Base-by-base conservation (phyloP, 1,284 basidiomycete genomes). In the Stygiomarasmius scandens region DNA sequence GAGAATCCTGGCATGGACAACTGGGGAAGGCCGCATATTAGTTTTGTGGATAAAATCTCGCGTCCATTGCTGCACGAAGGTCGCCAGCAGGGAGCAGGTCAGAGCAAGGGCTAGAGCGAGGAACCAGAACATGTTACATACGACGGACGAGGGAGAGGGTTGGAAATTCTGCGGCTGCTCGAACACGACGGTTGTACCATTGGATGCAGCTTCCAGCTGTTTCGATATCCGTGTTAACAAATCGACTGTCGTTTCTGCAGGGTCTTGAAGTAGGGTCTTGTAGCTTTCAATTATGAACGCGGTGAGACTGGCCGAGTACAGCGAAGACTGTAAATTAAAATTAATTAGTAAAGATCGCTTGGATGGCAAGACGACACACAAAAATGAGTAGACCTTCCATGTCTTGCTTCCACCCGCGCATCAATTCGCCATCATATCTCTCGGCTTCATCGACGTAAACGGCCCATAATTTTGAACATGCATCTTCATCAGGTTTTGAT, bases 241-340 rank as follows among this genome's bases (percentile, higher is more conserved):
- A 58, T 53, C 25, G 47, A 41, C 56, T 1, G 56, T 47, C 6
- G 32, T 34, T 20, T 52, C 43, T 14, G 24, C 43, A 9, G 50
- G 56, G 23, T 47, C 44, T 20, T 53, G 43, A 22, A 32, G 23
- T 6, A 58, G 23, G 29, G 43, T 46, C 36, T 58, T 32, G 36
- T 58, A 58, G 3, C 38, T 24, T 41, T 58, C 56, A 14, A 53
- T 53, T 19, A 47, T 38, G 32, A 58, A 58, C 5, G 50, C 56
- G 3, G 56, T 58, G 3, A 52, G 23, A 34, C 52, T 50, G 3
- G 49, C 56, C 10, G 56, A 58, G 34, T 53, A 58, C 3, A 58
- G 50, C n/a, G 43, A 24, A 3, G 52, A 43, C 52, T 54, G n/a
- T 43, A 2, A 4, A 10, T n/a, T n/a, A n/a, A n/a, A n/a, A n/a